Base-by-base conservation (phyloP, 2,329 filamentous ascomycete species). In the Zalaria sp. region DNA sequence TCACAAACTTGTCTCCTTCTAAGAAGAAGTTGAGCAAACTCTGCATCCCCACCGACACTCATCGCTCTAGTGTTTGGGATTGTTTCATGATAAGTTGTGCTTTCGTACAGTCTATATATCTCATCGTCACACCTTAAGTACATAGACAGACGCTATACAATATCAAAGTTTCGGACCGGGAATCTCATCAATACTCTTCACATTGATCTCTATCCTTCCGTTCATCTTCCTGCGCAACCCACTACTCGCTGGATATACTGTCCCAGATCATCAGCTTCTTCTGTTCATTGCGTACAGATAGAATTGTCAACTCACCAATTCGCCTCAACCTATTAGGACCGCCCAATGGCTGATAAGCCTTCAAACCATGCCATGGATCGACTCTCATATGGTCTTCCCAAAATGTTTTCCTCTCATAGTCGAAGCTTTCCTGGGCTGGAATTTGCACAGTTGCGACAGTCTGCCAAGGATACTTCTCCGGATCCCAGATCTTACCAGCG, bases 381-480 rank as follows among this genome's bases (percentile, higher is more conserved):
- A 67, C 43, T 35, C 58, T 54, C 53, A 67, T 60, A 38, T 64
- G 57, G 45, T 67, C 61, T 39, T 68, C 62, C 62, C 60, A 67
- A 41, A 66, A 66, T 1, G 51, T 54, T 52, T 62, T 64, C 25
- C 61, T 49, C 37, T 61, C 56, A 38, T 57, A 54, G 39, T 60
- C 56, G 39, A 64, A 66, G 11, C 55, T 60, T 38, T 67, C 60
- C 45, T 69, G 63, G 47, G 59, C 59, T 2, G 60, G 62, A 8
- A 65, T 54, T 11, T 56, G 49, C 9, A 65, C 48, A 26, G 51
- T 59, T 2, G 62, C 67, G 4, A 71, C 59, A 2, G 63, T 66
- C 47, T 70, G 63, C 53, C 60, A 70, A 2, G 66, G 67, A 42
- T 66, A 70, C 37, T 65, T 68, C 32, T 62, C 59, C 3, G 58